These are phyloP conservation scores for Ceratorhiza oryzae-sativae DNA, from an alignment of 1,284 basidiomycete species.

Conservation along the genomic window DNA sequence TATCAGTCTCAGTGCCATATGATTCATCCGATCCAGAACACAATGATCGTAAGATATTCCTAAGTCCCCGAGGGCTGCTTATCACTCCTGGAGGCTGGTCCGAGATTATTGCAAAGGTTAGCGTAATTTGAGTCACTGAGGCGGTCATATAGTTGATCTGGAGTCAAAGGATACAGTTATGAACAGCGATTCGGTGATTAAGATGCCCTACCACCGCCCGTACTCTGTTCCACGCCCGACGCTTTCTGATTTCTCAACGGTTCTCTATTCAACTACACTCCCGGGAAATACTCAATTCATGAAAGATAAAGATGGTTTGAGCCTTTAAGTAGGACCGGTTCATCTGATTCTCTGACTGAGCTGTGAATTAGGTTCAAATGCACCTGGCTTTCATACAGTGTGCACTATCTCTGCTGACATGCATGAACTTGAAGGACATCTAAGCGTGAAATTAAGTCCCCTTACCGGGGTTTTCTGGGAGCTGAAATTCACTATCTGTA, in stretches of 20 bases:
- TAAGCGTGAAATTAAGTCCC: neutral
- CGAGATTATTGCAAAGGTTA: neutral
- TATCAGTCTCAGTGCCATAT: neutral
- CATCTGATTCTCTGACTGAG: neutral
- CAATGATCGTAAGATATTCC: neutral
- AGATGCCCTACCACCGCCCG: neutral
- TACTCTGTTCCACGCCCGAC: neutral
- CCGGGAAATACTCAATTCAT: neutral
- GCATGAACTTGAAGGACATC: neutral
- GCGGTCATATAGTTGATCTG: neutral
- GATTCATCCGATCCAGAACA: neutral
- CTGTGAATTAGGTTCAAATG: no score
- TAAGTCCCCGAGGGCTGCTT: neutral
- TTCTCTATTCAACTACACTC: neutral
- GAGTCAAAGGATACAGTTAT: neutral
- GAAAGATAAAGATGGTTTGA: constrained; percentile 3
- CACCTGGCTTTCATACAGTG: neutral
- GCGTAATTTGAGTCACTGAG: neutral
- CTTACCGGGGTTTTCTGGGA: neutral
- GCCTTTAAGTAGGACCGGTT: neutral
- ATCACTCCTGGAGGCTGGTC: neutral
- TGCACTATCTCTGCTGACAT: neutral
- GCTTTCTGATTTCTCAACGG: neutral
- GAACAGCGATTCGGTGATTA: neutral
- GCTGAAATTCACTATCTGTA: neutral